phyloP scores from a whole-genome alignment of 2,329 filamentous ascomycete genomes.

The Aspergillus proliferans region DNA sequence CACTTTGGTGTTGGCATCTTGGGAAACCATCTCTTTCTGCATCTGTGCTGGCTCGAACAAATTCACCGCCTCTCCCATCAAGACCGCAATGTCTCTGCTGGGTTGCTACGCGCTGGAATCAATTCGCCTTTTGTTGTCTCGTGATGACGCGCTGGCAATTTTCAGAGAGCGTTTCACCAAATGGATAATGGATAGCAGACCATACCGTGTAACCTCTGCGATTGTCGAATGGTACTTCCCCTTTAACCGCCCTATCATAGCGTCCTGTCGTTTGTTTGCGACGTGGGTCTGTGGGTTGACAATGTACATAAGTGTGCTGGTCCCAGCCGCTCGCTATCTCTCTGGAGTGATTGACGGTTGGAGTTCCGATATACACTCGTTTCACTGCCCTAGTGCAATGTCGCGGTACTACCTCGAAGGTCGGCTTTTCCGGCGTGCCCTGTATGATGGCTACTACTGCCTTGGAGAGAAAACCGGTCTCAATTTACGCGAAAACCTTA shows the following conservation, averaged over 20 bases:
- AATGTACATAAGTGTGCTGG: conserved; percentile 2
- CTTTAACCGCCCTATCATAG: conserved; percentile 1
- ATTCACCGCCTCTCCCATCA: conserved; percentile 2
- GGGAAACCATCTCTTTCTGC: conserved; percentile 1
- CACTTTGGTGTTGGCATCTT: conserved; percentile 1
- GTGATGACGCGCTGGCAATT: not conserved
- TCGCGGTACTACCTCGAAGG: not conserved
- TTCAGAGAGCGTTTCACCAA: not conserved
- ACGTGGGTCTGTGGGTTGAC: not conserved
- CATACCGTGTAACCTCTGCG: not conserved
- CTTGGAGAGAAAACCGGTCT: conserved; percentile 8
- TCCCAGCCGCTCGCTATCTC: conserved; percentile 3
- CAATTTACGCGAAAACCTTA: conserved; percentile 2
- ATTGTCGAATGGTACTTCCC: conserved; percentile 8
- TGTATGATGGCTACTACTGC: conserved; percentile 5
- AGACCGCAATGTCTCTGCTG: not conserved
- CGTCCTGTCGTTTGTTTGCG: not conserved
- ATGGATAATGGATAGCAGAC: not conserved
- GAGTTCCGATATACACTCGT: not conserved
- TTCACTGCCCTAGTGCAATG: conserved; percentile 5
- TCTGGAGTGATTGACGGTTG: conserved; percentile 4
- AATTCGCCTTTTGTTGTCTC: not conserved
- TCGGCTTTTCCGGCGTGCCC: not conserved
- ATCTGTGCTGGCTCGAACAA: not conserved
- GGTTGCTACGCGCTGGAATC: not conserved